Base-by-base conservation (phyloP, 331 rosid genomes). In the Ulmus americana region DNA sequence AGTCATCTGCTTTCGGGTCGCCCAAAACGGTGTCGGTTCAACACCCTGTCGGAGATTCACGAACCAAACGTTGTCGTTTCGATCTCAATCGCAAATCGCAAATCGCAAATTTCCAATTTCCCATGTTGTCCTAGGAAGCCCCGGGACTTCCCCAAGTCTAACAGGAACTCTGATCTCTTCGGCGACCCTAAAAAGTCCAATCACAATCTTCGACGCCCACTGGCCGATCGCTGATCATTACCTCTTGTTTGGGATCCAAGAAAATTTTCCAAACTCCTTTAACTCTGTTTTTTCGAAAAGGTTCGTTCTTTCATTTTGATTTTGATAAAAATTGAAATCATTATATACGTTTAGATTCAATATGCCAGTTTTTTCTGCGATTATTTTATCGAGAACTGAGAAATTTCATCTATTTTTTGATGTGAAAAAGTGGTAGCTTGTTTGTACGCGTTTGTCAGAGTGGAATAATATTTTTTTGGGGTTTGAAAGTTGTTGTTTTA, bases 161-260 rank as follows among this genome's bases (percentile, higher is more conserved):
- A 7, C 49, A 41, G 64, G 28, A 61, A 65, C 44, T 65, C 69
- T 65, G 70, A 65, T 65, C 61, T 65, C 70, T 41, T 65, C 61
- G 61, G 70, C 51, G 70, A 65, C 70, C 70, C 60, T 51, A 65
- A 65, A 65, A 65, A 65, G 65, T 61, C 65, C 65, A 61, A 49
- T 10, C 41, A 11, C 51, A 53, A 42, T 14, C 61, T 8, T 50
- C 67, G 42, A 16, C 68, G 10, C 18, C 55, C 43, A 35, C 28
- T 63, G 46, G 13, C 59, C 61, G 61, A 53, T 53, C 70, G 70
- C 39, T 54, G 61, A 52, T 65, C 48, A 28, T 42, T 42, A 40
- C 70, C 6, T 1, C 1, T 56, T 65, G 61, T 65, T 52, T 65
- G 70, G 70, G 61, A 65, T 65, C 70, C 70, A 56, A 65, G 70